phyloP scores from a whole-genome alignment of 495 filamentous ascomycete genomes.

The Baudoinia panamericana region DNA sequence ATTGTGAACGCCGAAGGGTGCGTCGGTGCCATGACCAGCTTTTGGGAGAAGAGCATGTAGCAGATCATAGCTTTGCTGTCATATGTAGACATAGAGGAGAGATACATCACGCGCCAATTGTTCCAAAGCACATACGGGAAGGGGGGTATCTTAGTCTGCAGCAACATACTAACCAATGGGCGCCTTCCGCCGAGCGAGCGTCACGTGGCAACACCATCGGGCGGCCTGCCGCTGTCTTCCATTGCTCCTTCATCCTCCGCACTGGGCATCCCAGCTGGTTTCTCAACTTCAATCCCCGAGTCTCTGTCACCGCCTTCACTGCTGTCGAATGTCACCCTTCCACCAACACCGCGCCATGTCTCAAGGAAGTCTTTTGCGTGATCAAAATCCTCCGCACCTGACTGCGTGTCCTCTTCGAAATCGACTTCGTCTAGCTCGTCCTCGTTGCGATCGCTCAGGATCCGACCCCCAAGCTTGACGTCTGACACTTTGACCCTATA shows the following conservation, averaged over 20 bases:
- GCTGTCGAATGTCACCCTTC: slow-evolving; percentile 5
- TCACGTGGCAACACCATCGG: slow-evolving; percentile 1
- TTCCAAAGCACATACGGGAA: too few species aligned
- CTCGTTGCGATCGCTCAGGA: slow-evolving; percentile 55
- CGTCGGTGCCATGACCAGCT: slow-evolving; percentile 33
- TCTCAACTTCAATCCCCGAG: slow-evolving; percentile 19
- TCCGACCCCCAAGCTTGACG: slow-evolving; percentile 67
- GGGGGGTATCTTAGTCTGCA: too few species aligned
- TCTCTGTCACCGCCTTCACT: slow-evolving; percentile 14
- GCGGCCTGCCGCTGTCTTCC: slow-evolving; percentile 10
- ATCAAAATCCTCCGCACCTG: slow-evolving; percentile 1
- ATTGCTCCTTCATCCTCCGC: too few species aligned
- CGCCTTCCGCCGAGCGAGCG: too few species aligned
- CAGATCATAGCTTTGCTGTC: too few species aligned
- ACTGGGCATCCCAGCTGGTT: neutral
- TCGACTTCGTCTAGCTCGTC: slow-evolving; percentile 11
- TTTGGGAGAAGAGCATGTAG: too few species aligned
- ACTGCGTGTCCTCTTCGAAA: slow-evolving; percentile 9
- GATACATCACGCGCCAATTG: too few species aligned
- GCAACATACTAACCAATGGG: too few species aligned
- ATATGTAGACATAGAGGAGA: too few species aligned
- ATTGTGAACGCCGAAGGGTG: slow-evolving; percentile 42
- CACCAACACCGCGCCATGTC: slow-evolving; percentile 11
- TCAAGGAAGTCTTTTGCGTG: slow-evolving; percentile 12
- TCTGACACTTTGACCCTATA: slow-evolving; percentile 65